phyloP scores from a whole-genome alignment of 805 yeast species.

The Candida oleophila region DNA sequence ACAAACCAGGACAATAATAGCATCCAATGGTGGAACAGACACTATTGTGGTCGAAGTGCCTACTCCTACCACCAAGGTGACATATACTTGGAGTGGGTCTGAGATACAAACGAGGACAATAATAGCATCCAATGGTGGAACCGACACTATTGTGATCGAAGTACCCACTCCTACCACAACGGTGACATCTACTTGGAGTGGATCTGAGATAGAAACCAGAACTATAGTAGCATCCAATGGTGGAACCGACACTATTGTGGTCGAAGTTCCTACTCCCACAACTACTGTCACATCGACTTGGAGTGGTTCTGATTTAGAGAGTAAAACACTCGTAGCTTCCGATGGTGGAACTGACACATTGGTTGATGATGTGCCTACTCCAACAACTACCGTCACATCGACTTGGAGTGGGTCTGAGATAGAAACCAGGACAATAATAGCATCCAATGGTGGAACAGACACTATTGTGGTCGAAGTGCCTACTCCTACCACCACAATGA shows the following conservation, averaged over 20 bases:
- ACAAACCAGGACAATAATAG: conserved; percentile 9
- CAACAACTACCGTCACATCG: conserved; percentile 9
- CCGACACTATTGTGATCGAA: not conserved
- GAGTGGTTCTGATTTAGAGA: conserved; percentile 6
- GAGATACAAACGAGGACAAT: not conserved
- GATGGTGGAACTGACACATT: conserved; percentile 6
- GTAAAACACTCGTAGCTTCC: not conserved
- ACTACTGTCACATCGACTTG: conserved; percentile 48
- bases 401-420: conserved; percentile 9
- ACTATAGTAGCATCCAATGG: conserved; percentile 7
- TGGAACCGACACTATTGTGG: conserved; percentile 11
- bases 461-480: conserved; percentile 15
- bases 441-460: conserved; percentile 12
- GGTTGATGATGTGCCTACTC: conserved; percentile 13
- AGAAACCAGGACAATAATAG: conserved; percentile 1
- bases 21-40: conserved; percentile 9
- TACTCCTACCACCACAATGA: conserved; percentile 12
- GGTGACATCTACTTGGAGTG: conserved; percentile 11
- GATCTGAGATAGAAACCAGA: conserved; percentile 7
- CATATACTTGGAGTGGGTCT: conserved; percentile 1
- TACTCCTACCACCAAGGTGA: conserved; percentile 2
- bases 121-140: not conserved
- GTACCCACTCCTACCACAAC: conserved; percentile 1
- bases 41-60: conserved; percentile 8
- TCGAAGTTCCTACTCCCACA: conserved; percentile 17